These are phyloP conservation scores for Theileria equi DNA, from an alignment of 169 alveolate species.

Conservation along the genomic window DNA sequence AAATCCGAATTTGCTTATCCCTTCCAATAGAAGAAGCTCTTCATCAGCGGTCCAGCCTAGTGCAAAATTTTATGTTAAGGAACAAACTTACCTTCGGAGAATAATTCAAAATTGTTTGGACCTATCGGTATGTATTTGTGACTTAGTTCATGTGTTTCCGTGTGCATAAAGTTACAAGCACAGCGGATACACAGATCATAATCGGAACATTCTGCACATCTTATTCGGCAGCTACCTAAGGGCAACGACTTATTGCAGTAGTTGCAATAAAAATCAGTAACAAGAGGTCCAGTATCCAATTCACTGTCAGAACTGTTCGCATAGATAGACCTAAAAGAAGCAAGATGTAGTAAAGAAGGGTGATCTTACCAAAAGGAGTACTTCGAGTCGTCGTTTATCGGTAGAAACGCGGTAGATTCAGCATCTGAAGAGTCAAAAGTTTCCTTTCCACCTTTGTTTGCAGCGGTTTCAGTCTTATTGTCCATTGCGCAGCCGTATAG, in stretches of 20 bases:
- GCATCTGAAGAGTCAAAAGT: neutral
- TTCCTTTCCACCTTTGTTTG: no score
- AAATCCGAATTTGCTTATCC: constrained; percentile 80
- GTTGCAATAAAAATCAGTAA: constrained; percentile 59
- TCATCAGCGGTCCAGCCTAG: constrained; percentile 85
- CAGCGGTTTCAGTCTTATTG: no score
- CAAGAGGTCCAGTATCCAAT: constrained; percentile 58
- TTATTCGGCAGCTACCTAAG: constrained; percentile 50
- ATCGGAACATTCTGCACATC: constrained; percentile 82
- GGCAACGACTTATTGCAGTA: constrained; percentile 44
- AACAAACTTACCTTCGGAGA: constrained; percentile 39
- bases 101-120: constrained; percentile 70
- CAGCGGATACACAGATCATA: constrained; percentile 80
- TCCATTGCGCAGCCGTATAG: no score
- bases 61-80: neutral
- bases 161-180: constrained; percentile 69
- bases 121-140: constrained; percentile 82
- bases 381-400: neutral
- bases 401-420: neutral
- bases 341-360: neutral
- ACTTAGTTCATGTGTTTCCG: constrained; percentile 57
- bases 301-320: constrained; percentile 34
- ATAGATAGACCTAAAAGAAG: constrained; percentile 21
- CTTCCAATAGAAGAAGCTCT: constrained; percentile 79
- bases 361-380: neutral